Evolutionary conservation across 1,284 basidiomycete genomes (phyloP).

Genomic region (Inonotus obliquus): DNA sequence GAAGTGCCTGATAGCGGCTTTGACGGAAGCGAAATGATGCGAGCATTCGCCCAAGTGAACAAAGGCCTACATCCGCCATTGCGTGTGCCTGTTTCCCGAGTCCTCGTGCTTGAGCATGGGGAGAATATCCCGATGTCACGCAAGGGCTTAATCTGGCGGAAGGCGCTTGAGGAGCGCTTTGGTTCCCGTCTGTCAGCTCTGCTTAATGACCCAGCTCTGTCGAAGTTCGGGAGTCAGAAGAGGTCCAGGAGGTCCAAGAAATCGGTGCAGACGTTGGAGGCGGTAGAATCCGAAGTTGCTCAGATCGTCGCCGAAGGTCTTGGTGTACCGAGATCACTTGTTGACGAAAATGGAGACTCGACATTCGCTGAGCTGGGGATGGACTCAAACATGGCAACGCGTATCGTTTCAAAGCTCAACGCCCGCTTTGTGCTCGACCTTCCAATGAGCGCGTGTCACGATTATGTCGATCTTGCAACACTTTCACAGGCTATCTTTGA

Average conservation of each 20-base stretch:
- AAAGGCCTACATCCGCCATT: constrained; percentile 30
- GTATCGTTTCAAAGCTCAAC: constrained; percentile 31
- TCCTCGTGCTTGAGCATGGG: constrained; percentile 27
- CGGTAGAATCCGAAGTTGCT: constrained; percentile 7
- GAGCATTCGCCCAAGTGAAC: constrained; percentile 28
- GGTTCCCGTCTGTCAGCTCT: constrained; percentile 5
- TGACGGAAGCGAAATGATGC: constrained; percentile 23
- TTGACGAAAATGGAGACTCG: constrained; percentile 21
- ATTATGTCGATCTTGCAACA: constrained; percentile 28
- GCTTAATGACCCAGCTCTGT: constrained; percentile 3
- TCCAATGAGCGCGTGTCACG: constrained; percentile 33
- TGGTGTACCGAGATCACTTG: constrained; percentile 3
- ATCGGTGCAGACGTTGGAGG: neutral
- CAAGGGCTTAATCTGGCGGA: constrained; percentile 32
- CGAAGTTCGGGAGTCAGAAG: constrained; percentile 5
- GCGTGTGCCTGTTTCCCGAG: constrained; percentile 30
- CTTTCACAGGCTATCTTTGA: constrained; percentile 26
- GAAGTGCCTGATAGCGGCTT: constrained; percentile 22
- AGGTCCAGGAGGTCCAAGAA: neutral
- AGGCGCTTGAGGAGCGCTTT: constrained; percentile 28
- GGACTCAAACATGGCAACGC: constrained; percentile 30
- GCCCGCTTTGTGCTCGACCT: constrained; percentile 25
- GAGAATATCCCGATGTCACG: constrained; percentile 31
- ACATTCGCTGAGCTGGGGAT: constrained; percentile 29
- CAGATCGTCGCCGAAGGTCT: constrained; percentile 13